Evolutionary conservation across 495 filamentous ascomycete genomes (phyloP).

Genomic region (Venustampulla echinocandica): DNA sequence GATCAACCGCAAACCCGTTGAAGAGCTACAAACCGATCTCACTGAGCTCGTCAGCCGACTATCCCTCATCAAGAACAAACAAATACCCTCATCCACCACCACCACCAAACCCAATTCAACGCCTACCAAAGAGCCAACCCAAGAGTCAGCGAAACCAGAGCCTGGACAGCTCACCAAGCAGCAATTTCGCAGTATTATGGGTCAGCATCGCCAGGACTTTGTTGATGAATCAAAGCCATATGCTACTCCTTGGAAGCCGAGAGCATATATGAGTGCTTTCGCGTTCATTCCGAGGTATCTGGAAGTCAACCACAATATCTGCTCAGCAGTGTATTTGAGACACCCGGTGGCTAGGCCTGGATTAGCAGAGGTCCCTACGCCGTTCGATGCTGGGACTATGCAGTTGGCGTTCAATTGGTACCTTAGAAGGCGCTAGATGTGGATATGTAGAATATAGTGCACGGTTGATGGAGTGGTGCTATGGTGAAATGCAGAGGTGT

Average conservation of each 20-base stretch:
- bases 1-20: conserved; percentile 30
- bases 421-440: conserved; percentile 49
- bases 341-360: conserved; percentile 91
- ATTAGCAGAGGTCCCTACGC: conserved; percentile 81
- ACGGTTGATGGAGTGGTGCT: not conserved
- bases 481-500: not conserved
- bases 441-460: conserved; percentile 7
- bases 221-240: conserved; percentile 75
- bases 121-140: not conserved
- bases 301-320: conserved; percentile 94
- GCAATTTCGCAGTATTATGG: conserved; percentile 38
- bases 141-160: not conserved
- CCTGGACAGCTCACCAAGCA: conserved; percentile 4
- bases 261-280: conserved; percentile 80
- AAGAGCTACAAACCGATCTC: conserved; percentile 32
- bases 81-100: not conserved
- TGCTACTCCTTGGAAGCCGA: conserved; percentile 81
- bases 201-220: conserved; percentile 59
- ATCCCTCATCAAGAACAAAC: not conserved
- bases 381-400: conserved; percentile 53
- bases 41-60: conserved; percentile 18
- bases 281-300: conserved; percentile 92
- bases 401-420: conserved; percentile 92
- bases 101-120: not conserved
- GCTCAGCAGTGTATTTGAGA: conserved; percentile 87